Evolutionary conservation across 169 alveolate genomes (phyloP).

Genomic region (Cryptosporidium sp.): DNA sequence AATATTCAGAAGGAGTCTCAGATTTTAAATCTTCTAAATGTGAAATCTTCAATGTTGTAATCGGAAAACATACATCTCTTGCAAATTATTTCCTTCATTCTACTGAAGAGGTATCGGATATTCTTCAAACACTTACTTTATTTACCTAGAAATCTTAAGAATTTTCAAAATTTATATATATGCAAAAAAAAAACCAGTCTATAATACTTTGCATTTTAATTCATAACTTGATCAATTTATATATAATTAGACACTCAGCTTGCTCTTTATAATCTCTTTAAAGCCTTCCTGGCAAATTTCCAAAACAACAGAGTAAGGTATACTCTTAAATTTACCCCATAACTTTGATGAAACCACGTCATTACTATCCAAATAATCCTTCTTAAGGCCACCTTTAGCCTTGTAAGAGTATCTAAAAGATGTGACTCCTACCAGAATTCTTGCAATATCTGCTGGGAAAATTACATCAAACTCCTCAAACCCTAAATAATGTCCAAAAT

Average conservation of each 20-base stretch:
- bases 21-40: neutral
- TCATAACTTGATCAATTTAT: neutral
- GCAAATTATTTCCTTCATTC: conserved; percentile 52
- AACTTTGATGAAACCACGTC: conserved; percentile 10
- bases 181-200: neutral
- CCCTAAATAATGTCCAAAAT: neutral
- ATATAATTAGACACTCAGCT: neutral
- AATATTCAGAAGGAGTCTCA: neutral
- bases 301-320: conserved; percentile 38
- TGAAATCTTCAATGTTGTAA: conserved; percentile 28
- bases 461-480: conserved; percentile 29
- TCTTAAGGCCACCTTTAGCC: neutral
- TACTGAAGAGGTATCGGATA: conserved; percentile 46
- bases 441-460: conserved; percentile 47
- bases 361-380: neutral
- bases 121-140: conserved; percentile 38
- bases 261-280: conserved; percentile 10
- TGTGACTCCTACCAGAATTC: conserved; percentile 30
- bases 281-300: conserved; percentile 32
- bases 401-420: conserved; percentile 19
- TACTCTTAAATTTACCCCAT: conserved; percentile 47
- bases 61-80: conserved; percentile 53
- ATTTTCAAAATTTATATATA: neutral
- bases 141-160: conserved; percentile 11
- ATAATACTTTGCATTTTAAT: too few species aligned